A percentile compares a stretch with the other conserved stretches of the same genome.
Conservation (phyloP, 495 filamentous ascomycete species). For the Penicillium ochrochloron region DNA sequence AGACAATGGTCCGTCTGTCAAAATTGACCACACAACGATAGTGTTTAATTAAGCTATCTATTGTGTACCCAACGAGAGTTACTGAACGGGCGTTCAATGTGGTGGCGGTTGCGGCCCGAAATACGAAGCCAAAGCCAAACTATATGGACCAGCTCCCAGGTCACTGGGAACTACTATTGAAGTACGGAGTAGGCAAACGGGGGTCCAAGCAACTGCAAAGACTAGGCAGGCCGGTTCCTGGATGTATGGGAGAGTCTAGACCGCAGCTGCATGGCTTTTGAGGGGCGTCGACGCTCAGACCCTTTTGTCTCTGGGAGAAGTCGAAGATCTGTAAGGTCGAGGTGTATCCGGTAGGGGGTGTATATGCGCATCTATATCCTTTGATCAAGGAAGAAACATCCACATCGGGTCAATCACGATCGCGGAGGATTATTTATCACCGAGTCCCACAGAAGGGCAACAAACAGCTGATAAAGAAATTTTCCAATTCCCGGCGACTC, state of each 20-base stretch:
- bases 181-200: constrained; percentile 3
- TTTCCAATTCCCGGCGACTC: too few species aligned
- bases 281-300: background rate
- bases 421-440: background rate
- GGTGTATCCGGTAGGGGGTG: background rate
- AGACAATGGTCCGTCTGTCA: background rate
- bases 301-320: background rate
- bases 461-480: background rate
- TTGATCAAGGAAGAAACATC: background rate
- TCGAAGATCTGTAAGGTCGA: background rate
- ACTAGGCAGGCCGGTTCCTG: background rate
- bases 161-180: background rate
- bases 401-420: background rate
- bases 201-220: background rate
- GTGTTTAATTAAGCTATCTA: background rate
- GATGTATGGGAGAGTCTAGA: constrained; percentile 10
- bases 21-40: background rate
- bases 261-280: background rate
- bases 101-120: background rate
- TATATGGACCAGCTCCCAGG: background rate
- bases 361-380: constrained; percentile 1
- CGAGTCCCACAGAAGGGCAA: too few species aligned
- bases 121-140: background rate
- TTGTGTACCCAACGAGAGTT: background rate
- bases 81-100: background rate